These are phyloP conservation scores for Polytolypa hystricis DNA, from an alignment of 2,329 filamentous ascomycete genomes.

Conservation along the genomic window DNA sequence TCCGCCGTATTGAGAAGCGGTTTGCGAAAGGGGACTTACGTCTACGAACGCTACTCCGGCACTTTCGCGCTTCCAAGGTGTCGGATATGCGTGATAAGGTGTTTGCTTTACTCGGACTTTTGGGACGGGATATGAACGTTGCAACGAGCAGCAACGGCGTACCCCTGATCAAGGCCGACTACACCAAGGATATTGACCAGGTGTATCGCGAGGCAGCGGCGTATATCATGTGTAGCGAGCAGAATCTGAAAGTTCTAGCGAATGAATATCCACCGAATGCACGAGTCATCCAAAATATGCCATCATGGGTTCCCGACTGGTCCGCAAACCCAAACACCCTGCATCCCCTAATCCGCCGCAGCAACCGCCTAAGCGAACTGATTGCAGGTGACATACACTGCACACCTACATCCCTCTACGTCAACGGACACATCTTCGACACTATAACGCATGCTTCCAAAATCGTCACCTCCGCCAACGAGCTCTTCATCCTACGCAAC, in stretches of 20 bases:
- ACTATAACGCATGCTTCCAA: conserved; percentile 3
- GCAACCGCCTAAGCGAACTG: conserved; percentile 4
- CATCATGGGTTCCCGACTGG: conserved; percentile 10
- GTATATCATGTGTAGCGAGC: conserved; percentile 3
- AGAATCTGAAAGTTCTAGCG: conserved; percentile 4
- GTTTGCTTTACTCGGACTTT: conserved; percentile 9
- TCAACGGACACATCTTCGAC: conserved; percentile 7
- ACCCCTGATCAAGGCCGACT: not conserved
- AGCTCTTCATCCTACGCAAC: conserved; percentile 4
- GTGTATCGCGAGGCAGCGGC: conserved; percentile 4
- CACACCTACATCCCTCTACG: conserved; percentile 3
- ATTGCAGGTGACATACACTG: conserved; percentile 5
- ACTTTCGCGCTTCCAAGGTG: conserved; percentile 2
- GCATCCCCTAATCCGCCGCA: conserved; percentile 3
- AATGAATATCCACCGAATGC: conserved; percentile 6
- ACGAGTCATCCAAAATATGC: conserved; percentile 3
- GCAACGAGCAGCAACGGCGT: not conserved
- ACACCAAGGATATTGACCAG: conserved; percentile 1
- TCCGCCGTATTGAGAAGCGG: conserved; percentile 4
- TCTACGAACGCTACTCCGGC: conserved; percentile 3
- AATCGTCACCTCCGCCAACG: conserved; percentile 3
- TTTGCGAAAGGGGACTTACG: conserved; percentile 2
- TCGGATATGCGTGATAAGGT: conserved; percentile 10
- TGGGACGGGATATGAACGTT: conserved; percentile 1
- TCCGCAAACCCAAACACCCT: conserved; percentile 6